Conservation (phyloP, 176 grass and related monocot genomes). For the Zoysia japonica region DNA sequence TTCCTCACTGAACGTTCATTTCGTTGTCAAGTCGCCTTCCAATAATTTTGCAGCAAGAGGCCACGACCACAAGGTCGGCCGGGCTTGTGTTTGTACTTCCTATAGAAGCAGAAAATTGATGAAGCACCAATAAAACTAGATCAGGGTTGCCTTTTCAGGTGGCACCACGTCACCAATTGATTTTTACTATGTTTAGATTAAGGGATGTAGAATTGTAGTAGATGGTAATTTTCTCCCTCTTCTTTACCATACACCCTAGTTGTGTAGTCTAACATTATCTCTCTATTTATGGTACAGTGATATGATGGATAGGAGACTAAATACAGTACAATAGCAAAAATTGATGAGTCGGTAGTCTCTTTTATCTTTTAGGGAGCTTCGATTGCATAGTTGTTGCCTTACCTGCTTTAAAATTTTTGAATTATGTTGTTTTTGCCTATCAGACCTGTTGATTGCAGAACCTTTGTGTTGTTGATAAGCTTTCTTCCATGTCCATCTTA, state of each 20-base stretch:
- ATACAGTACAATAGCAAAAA: neutral
- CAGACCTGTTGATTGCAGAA: neutral
- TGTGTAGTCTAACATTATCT: conserved; percentile 13
- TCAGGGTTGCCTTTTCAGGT: neutral
- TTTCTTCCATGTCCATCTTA: neutral
- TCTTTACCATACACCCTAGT: neutral
- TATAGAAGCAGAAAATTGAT: neutral
- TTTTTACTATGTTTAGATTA: conserved; percentile 10
- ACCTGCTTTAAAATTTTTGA: neutral
- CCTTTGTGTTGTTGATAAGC: neutral
- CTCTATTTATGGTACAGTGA: neutral
- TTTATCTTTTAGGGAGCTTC: neutral
- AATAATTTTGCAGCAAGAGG: neutral
- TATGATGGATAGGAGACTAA: neutral
- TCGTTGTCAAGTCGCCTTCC: neutral
- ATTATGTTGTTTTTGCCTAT: neutral
- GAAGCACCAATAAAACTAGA: too few relatives aligned
- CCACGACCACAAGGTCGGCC: neutral
- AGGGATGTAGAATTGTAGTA: neutral
- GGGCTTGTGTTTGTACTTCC: neutral
- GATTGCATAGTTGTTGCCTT: neutral
- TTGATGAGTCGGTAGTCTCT: conserved; percentile 3
- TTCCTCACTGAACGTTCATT: neutral
- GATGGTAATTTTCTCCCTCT: neutral
- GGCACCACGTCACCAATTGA: neutral